Base-by-base conservation (phyloP, 176 grass and related monocot species). In the Zea luxurians region DNA sequence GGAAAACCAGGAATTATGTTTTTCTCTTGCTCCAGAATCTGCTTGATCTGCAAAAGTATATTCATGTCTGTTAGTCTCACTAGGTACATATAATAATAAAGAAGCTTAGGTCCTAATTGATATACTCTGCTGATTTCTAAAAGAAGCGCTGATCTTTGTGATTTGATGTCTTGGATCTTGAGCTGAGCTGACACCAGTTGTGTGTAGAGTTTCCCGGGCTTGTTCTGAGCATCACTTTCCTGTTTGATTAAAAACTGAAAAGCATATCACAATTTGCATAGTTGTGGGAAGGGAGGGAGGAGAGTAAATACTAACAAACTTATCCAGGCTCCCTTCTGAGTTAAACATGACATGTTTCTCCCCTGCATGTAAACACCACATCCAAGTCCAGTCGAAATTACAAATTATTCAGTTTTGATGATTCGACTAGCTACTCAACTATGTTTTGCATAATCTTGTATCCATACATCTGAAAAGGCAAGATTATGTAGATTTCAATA, bases 111-210 rank as follows among this genome's bases (percentile, higher is more conserved):
- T 66, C 7, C n/a, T 38, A 79, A 79, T 74, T 78, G 45, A 37
- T 79, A 79, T 89, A 97, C 94, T 68, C 90, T 53, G 84, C 27
- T 66, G 48, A 73, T 93, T 86, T 89, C 89, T 50, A 54, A 76
- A 77, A 76, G 42, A 60, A 93, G 58, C 6, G 49, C 40, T 17
- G 67, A 82, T 89, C 35, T 88, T 86, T 88, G 86, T 82, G 77
- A 83, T 85, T 93, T 88, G 70, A 93, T 58, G 80, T 84, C 89
- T 37, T 91, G 61, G 9, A 91, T 68, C 86, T 81, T 87, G 48
- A 59, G 73, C 74, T 91, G 71, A 86, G 80, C 52, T 69, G 55
- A 74, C 65, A 89, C 80, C 71, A 91, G 27, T 75, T 82, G 80
- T 66, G 60, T 68, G 45, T 27, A 52, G 37, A 91, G 59, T n/a